These are phyloP conservation scores for Alternaria rosae DNA, from an alignment of 2,329 filamentous ascomycete genomes.

Conservation along the genomic window DNA sequence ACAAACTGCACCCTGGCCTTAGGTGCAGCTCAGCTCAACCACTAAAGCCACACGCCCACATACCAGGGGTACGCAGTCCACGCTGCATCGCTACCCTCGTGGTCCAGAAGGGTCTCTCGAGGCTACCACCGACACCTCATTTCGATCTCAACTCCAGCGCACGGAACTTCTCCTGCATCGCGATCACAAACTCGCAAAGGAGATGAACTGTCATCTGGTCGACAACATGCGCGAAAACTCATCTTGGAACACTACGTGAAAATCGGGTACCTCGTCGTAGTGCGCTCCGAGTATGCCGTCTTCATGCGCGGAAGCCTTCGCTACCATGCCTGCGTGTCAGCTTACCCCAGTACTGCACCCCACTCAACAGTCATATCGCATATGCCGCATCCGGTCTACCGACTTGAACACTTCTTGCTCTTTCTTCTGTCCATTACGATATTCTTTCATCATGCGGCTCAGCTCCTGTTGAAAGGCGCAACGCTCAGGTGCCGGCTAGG, in stretches of 20 bases:
- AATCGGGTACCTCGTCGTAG: conserved; percentile 1
- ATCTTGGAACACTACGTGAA: conserved; percentile 1
- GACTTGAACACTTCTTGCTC: neutral
- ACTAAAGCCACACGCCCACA: conserved; percentile 12
- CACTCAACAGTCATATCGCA: conserved; percentile 3
- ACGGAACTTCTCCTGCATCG: conserved; percentile 14
- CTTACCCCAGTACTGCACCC: conserved; percentile 7
- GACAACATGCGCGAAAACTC: neutral
- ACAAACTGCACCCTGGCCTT: conserved; percentile 16
- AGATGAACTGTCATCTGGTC: neutral
- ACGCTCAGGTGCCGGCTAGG: conserved; percentile 1
- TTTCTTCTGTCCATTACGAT: neutral
- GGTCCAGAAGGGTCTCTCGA: conserved; percentile 12
- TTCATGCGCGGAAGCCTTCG: conserved; percentile 13
- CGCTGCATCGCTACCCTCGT: conserved; percentile 4
- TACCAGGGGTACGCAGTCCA: conserved; percentile 3
- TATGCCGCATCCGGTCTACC: conserved; percentile 5
- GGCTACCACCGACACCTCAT: conserved; percentile 1
- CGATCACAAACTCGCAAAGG: conserved; percentile 7
- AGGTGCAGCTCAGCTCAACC: conserved; percentile 17
- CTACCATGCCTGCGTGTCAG: conserved; percentile 11
- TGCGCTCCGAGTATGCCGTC: conserved; percentile 11
- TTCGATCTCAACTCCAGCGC: conserved; percentile 10
- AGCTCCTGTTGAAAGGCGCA: conserved; percentile 4
- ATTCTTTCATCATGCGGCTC: neutral